A percentile compares a stretch with the other conserved stretches of the same genome.
phyloP scores from a whole-genome alignment of 768 basidiomycete genomes.

The Coprinopsis strossmayeri region DNA sequence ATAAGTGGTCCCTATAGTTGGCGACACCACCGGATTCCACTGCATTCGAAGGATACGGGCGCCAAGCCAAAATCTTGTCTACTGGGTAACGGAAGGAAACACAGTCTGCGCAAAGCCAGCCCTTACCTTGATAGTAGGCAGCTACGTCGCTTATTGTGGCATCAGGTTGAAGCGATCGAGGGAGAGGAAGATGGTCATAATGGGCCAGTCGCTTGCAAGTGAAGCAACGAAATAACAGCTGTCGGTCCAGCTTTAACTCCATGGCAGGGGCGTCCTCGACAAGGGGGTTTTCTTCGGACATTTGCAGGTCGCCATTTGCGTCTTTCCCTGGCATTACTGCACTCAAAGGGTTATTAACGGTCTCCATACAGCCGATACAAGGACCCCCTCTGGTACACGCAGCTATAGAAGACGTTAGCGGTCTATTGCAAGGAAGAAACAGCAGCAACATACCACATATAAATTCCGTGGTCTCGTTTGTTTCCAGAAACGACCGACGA shows the following conservation, averaged over 20 bases:
- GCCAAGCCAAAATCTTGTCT: slow-evolving; percentile 90
- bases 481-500: slow-evolving; percentile 39
- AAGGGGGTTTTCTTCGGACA: slow-evolving; percentile 22
- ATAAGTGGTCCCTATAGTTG: slow-evolving; percentile 54
- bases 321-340: slow-evolving; percentile 1
- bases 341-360: slow-evolving; percentile 29
- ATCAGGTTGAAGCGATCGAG: slow-evolving; percentile 28
- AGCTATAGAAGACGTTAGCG: slow-evolving; percentile 19
- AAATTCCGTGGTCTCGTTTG: slow-evolving; percentile 68
- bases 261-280: slow-evolving; percentile 8
- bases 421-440: background rate
- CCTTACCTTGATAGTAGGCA: slow-evolving; percentile 47
- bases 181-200: slow-evolving; percentile 63
- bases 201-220: slow-evolving; percentile 81
- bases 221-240: slow-evolving; percentile 75
- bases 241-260: slow-evolving; percentile 16
- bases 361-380: slow-evolving; percentile 71
- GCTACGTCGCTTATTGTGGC: slow-evolving; percentile 42
- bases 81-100: slow-evolving; percentile 59
- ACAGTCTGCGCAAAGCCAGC: slow-evolving; percentile 78
- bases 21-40: slow-evolving; percentile 48
- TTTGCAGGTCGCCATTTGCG: slow-evolving; percentile 23
- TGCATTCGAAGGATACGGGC: slow-evolving; percentile 67
- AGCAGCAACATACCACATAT: slow-evolving; percentile 48
- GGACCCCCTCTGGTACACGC: slow-evolving; percentile 67